phyloP scores from a whole-genome alignment of 768 basidiomycete species.

The Lentinula sp. region DNA sequence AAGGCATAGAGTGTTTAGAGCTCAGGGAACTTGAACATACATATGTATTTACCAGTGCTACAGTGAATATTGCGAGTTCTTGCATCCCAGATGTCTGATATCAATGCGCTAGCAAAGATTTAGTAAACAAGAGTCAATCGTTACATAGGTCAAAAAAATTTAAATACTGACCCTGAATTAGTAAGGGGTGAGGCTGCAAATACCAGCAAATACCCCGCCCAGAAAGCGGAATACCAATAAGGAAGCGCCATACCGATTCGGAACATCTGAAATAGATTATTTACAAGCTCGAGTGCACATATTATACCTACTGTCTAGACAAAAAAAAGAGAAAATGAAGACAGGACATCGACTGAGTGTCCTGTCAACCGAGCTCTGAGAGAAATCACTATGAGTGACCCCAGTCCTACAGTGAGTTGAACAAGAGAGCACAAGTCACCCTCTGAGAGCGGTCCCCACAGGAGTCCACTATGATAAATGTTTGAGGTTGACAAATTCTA shows the following conservation, averaged over 20 bases:
- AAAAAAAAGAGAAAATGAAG: constrained; percentile 49
- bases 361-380: constrained; percentile 46
- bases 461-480: constrained; percentile 29
- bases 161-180: constrained; percentile 55
- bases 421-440: background rate
- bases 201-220: constrained; percentile 62
- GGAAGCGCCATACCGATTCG: constrained; percentile 57
- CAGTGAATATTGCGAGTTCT: constrained; percentile 50
- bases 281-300: background rate
- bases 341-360: constrained; percentile 53
- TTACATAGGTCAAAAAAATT: background rate
- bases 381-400: background rate
- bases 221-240: constrained; percentile 68
- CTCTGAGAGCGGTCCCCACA: constrained; percentile 54
- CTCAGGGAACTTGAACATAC: background rate
- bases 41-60: constrained; percentile 45
- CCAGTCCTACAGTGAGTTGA: too few species aligned
- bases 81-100: constrained; percentile 60
- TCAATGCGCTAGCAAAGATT: constrained; percentile 30
- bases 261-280: constrained; percentile 34
- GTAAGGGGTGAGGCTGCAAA: constrained; percentile 68
- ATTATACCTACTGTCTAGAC: constrained; percentile 41
- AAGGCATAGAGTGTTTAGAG: background rate
- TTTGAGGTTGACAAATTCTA: background rate
- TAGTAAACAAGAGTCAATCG: background rate